phyloP scores from a whole-genome alignment of 2,329 filamentous ascomycete species.

The Nannizziopsis barbatae region DNA sequence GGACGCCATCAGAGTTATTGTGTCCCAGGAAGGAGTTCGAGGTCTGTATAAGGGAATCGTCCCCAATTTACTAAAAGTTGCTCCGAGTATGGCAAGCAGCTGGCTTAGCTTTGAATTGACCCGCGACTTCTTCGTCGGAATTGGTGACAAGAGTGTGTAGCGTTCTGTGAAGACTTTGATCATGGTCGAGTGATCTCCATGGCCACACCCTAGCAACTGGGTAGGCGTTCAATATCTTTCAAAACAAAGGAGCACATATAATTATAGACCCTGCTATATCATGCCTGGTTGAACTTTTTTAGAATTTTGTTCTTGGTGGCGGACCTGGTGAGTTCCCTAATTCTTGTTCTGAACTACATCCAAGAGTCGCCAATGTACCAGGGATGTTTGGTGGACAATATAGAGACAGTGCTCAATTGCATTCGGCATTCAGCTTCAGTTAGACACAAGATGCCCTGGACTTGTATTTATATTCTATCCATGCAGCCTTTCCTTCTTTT shows the following conservation, averaged over 20 bases:
- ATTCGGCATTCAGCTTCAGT: no score
- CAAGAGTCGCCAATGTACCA: not conserved
- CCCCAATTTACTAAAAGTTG: constrained; percentile 91
- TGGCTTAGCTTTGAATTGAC: constrained; percentile 97
- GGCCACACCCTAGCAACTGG: no score
- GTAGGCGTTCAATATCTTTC: no score
- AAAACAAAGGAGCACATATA: not conserved
- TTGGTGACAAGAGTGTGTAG: constrained; percentile 29
- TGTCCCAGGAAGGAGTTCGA: constrained; percentile 67
- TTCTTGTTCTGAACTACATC: not conserved
- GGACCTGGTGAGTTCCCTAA: not conserved
- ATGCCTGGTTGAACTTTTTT: not conserved
- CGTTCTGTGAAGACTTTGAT: not conserved
- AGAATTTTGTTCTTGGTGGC: not conserved
- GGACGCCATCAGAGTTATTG: constrained; percentile 71
- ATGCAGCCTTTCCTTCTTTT: no score
- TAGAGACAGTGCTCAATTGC: not conserved
- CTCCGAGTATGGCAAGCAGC: constrained; percentile 95
- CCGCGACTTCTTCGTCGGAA: constrained; percentile 65
- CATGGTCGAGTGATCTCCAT: no score
- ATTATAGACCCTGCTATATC: not conserved
- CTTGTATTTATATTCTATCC: no score
- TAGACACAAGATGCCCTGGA: no score
- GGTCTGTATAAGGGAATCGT: constrained; percentile 94
- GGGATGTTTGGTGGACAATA: not conserved